These are phyloP conservation scores for Aspergillus glaucus DNA, from an alignment of 2,329 filamentous ascomycete species.

Conservation along the genomic window DNA sequence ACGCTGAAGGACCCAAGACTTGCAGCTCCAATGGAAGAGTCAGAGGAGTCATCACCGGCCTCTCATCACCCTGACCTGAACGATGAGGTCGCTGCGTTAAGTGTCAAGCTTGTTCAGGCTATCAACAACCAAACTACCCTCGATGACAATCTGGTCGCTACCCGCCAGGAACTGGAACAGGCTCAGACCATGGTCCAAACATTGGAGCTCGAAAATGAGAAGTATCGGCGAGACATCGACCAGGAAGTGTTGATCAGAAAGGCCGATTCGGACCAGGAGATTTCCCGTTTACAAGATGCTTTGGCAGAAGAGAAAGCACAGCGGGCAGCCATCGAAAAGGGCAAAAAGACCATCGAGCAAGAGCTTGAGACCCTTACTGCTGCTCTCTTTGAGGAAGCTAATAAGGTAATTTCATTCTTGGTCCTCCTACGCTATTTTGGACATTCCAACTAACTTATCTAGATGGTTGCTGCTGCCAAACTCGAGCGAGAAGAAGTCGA, in stretches of 20 bases:
- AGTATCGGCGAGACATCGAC: slow-evolving; percentile 63
- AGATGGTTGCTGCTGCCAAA: slow-evolving; percentile 89
- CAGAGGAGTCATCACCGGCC: slow-evolving; percentile 27
- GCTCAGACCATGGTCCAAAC: slow-evolving; percentile 61
- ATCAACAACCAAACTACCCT: slow-evolving; percentile 94
- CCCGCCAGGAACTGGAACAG: slow-evolving; percentile 74
- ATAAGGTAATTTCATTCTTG: slow-evolving; percentile 54
- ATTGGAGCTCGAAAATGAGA: slow-evolving; percentile 63
- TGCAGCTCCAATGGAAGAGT: slow-evolving; percentile 29
- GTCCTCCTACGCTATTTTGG: neutral
- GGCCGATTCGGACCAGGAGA: slow-evolving; percentile 68
- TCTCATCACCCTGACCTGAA: slow-evolving; percentile 55
- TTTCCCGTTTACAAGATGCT: slow-evolving; percentile 51
- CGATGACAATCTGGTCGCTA: slow-evolving; percentile 78
- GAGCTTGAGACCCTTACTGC: slow-evolving; percentile 87
- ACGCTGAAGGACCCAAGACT: slow-evolving; percentile 42
- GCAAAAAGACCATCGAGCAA: slow-evolving; percentile 83
- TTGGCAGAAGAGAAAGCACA: slow-evolving; percentile 61
- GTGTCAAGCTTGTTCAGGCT: slow-evolving; percentile 91
- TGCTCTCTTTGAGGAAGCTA: slow-evolving; percentile 95
- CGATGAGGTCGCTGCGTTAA: slow-evolving; percentile 79
- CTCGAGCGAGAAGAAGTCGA: slow-evolving; percentile 74
- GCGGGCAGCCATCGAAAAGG: slow-evolving; percentile 62
- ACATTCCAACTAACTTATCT: slow-evolving; percentile 10
- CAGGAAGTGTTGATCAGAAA: slow-evolving; percentile 71